Conservation (phyloP, 2,329 filamentous ascomycete genomes). For the Pseudogymnoascus sp. region DNA sequence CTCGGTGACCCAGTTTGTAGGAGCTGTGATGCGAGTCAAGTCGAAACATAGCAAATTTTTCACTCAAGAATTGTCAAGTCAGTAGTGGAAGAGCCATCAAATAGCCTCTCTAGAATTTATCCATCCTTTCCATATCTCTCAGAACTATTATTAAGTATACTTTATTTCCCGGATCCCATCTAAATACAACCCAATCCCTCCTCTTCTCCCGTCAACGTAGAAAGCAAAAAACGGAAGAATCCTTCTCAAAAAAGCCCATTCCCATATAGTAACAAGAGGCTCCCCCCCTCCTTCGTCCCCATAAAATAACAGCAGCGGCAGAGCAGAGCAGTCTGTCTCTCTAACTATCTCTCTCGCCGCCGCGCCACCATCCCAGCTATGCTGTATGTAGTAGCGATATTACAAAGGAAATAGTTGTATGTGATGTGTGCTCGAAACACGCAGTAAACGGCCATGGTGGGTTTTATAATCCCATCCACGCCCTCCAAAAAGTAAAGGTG, state of each 20-base stretch:
- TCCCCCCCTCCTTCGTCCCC: neutral
- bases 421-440: neutral
- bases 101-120: neutral
- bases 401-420: slow-evolving; percentile 3
- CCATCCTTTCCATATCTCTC: neutral
- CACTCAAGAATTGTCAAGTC: neutral
- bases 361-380: neutral
- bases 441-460: neutral
- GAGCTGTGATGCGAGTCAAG: neutral
- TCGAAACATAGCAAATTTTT: neutral
- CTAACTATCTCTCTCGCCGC: neutral
- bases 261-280: slow-evolving; percentile 1
- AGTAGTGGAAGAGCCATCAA: neutral
- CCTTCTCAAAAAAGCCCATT: neutral
- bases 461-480: neutral
- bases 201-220: neutral
- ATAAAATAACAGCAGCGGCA: neutral
- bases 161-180: neutral
- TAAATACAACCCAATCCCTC: neutral
- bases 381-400: neutral
- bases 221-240: neutral
- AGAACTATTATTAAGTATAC: neutral
- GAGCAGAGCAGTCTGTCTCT: neutral
- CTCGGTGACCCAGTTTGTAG: neutral
- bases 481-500: neutral